Base-by-base conservation (phyloP, 1,284 basidiomycete genomes). In the Trametes sp. region DNA sequence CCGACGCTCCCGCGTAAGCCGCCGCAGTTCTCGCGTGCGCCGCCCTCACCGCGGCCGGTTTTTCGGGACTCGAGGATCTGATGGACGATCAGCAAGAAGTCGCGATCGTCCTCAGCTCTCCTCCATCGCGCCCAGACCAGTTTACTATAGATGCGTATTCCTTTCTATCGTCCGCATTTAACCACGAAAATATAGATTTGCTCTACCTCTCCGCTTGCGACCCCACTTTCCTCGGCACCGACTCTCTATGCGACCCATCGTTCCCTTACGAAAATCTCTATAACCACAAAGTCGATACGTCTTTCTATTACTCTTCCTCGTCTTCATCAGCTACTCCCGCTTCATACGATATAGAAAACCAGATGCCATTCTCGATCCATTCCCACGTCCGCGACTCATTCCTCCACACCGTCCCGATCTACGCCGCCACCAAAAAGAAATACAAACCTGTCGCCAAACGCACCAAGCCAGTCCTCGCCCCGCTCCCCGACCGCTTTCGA, bases 391-490 rank as follows among this genome's bases (percentile, higher is more conserved):
- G 44, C 26, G 14, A 44, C 52, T 16, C 36, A 14, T 28, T 38
- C 10, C 21, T 45, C 62, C 1, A 4, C 48, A 36, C 19, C 38
- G 51, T 54, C 29, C 38, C 58, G 13, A 24, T 42, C 42, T 57
- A 41, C 35, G 14, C 33, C 26, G 23, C 60, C 19, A 23, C 61
- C 10, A 69, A 69, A 41, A 73, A 74, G 48, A 77, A 78, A 64
- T 80, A 80, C 67, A 79, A 80, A 52, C 77, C 75, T 0, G 78
- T 79, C 6, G 72, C 73, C 0, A 50, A 62, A 16, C 76, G 76
- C 54, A 64, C 73, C 14, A 57, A 68, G 36, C 77, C 78, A 0
- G 65, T 79, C 0, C 63, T 67, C 6, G 64, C 66, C 2, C 61
- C 66, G 0, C 53, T 75, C 9, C 76, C 72, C 0, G 71, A 76